A percentile compares a stretch with the other conserved stretches of the same genome.
Evolutionary conservation across 2,329 filamentous ascomycete genomes (phyloP).

Genomic region (Paracorniculantispora psalliotae): DNA sequence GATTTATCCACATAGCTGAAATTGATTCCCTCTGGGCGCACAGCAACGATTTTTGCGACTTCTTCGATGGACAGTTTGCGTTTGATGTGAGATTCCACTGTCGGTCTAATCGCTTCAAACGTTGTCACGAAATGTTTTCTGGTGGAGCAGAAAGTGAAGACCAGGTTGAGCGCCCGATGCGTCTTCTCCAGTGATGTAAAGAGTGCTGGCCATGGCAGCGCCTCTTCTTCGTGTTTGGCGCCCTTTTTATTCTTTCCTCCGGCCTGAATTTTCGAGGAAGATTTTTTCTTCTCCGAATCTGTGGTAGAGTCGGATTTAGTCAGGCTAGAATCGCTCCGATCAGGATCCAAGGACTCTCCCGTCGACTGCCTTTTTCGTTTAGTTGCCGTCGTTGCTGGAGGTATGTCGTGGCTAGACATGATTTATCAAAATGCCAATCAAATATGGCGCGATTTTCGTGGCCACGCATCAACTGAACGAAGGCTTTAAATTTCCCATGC

Average conservation of each 20-base stretch:
- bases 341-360: not conserved
- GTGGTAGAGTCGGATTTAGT: not conserved
- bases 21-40: slow-evolving; percentile 72
- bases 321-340: not conserved
- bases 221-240: slow-evolving; percentile 14
- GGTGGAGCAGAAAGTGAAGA: slow-evolving; percentile 92
- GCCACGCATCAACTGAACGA: not conserved
- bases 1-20: slow-evolving; percentile 85
- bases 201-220: slow-evolving; percentile 63
- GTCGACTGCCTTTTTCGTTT: slow-evolving; percentile 6
- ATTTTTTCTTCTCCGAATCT: slow-evolving; percentile 2
- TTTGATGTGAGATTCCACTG: slow-evolving; percentile 80
- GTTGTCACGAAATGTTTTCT: slow-evolving; percentile 90
- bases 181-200: slow-evolving; percentile 71
- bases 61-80: slow-evolving; percentile 67
- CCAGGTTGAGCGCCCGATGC: slow-evolving; percentile 81
- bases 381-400: not conserved
- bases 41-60: slow-evolving; percentile 72
- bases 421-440: not conserved
- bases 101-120: slow-evolving; percentile 77
- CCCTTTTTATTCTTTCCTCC: slow-evolving; percentile 1
- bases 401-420: not conserved
- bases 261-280: not conserved
- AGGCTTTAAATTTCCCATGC: not conserved
- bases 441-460: not conserved